Conservation (phyloP, 2,329 filamentous ascomycete species). For the Calonectria crousiana region DNA sequence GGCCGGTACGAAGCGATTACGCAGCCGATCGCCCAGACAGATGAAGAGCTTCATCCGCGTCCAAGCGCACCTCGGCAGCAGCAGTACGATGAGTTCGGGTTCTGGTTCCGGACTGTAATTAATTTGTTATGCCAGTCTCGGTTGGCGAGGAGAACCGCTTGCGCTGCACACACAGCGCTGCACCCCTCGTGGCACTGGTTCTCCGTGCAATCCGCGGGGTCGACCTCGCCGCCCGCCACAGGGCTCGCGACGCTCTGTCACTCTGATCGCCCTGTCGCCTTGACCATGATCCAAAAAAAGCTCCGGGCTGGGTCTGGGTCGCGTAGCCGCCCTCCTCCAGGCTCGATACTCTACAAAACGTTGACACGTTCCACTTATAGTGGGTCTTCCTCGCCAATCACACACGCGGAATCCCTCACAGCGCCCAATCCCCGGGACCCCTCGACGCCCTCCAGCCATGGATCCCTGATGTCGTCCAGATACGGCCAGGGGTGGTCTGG, state of each 20-base stretch:
- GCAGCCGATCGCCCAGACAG: constrained; percentile 34
- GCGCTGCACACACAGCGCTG: not conserved
- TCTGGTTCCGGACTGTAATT: not conserved
- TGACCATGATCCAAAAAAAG: constrained; percentile 7
- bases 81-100: not conserved
- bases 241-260: not conserved
- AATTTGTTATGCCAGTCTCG: not conserved
- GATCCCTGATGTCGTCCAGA: constrained; percentile 19
- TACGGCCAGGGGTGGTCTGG: constrained; percentile 37
- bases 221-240: not conserved
- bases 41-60: constrained; percentile 14
- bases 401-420: not conserved
- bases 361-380: constrained; percentile 21
- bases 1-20: constrained; percentile 37
- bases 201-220: not conserved
- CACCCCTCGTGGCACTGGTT: not conserved
- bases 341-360: constrained; percentile 14
- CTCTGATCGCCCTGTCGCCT: constrained; percentile 7
- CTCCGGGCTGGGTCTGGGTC: constrained; percentile 6
- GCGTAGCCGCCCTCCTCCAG: not conserved
- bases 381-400: constrained; percentile 20
- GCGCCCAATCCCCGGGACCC: not conserved
- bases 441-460: constrained; percentile 21
- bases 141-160: not conserved
- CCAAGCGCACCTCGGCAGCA: not conserved